These are phyloP conservation scores for Daedaleopsis nitida DNA, from an alignment of 768 basidiomycete genomes.

Conservation along the genomic window DNA sequence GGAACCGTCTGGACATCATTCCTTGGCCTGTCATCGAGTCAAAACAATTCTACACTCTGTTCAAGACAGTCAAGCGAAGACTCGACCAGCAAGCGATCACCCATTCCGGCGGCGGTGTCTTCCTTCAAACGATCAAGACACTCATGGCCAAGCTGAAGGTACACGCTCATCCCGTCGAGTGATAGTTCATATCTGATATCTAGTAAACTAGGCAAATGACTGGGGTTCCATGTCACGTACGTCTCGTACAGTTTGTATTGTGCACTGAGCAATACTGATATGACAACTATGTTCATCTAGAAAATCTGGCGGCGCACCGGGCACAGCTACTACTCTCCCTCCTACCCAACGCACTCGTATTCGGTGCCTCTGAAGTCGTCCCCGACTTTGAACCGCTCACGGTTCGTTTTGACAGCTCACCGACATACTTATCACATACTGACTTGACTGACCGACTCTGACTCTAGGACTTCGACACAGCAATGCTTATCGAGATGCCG, in stretches of 20 bases:
- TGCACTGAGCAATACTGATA: neutral
- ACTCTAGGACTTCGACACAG: conserved; percentile 59
- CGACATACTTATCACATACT: too few relatives aligned
- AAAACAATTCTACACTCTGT: conserved; percentile 58
- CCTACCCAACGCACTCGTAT: conserved; percentile 49
- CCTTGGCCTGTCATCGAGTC: conserved; percentile 74
- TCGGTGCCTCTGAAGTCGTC: conserved; percentile 47
- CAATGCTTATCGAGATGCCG: conserved; percentile 37
- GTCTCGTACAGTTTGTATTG: too few relatives aligned
- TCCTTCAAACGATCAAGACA: conserved; percentile 59
- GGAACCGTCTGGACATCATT: conserved; percentile 55
- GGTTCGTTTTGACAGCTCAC: conserved; percentile 31
- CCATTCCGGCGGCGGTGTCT: conserved; percentile 53
- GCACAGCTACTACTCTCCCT: conserved; percentile 42
- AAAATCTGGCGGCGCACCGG: conserved; percentile 52
- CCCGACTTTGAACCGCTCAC: conserved; percentile 52
- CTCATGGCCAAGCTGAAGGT: conserved; percentile 72
- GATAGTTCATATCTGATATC: too few relatives aligned
- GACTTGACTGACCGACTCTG: too few relatives aligned
- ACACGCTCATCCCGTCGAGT: too few relatives aligned
- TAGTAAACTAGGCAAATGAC: conserved; percentile 53
- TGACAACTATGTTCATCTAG: conserved; percentile 26
- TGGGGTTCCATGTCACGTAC: conserved; percentile 66
- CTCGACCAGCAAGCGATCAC: conserved; percentile 52
- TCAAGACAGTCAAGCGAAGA: conserved; percentile 45